Conservation (phyloP, 176 grass and related monocot genomes). For the Rhipidocladum racemiflorum region DNA sequence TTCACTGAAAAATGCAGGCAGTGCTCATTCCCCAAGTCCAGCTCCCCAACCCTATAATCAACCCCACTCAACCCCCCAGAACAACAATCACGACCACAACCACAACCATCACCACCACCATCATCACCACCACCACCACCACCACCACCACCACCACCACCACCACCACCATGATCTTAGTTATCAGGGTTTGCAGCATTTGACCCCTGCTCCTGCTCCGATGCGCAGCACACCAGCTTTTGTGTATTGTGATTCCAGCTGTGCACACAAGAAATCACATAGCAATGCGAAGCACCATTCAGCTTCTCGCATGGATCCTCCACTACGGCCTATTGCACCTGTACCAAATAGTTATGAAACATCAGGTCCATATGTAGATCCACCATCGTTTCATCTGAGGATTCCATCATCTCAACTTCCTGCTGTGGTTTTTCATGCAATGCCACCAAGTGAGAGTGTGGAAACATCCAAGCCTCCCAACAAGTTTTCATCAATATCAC, state of each 20-base stretch:
- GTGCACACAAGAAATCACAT: conserved; percentile 24
- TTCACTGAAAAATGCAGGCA: conserved; percentile 51
- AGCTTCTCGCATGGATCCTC: conserved; percentile 19
- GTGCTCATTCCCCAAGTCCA: conserved; percentile 41
- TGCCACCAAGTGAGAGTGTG: conserved; percentile 43
- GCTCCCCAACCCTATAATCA: conserved; percentile 44
- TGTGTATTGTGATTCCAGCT: conserved; percentile 16
- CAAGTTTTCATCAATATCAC: conserved; percentile 36
- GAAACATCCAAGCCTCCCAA: conserved; percentile 12
- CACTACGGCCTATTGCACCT: conserved; percentile 5
- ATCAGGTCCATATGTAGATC: conserved; percentile 35
- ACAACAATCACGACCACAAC: conserved; percentile 43
- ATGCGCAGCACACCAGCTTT: conserved; percentile 7
- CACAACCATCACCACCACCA: conserved; percentile 37
- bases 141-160: conserved; percentile 37
- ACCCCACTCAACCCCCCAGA: conserved; percentile 26
- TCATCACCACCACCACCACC: conserved; percentile 15
- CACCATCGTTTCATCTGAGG: conserved; percentile 26
- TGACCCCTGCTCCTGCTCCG: conserved; percentile 40
- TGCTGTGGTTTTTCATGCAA: conserved; percentile 39
- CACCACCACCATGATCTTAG: conserved; percentile 45
- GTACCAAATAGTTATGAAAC: conserved; percentile 29
- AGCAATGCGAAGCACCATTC: conserved; percentile 13
- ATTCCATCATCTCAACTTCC: conserved; percentile 31
- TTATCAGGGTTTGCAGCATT: conserved; percentile 31